Evolutionary conservation across 371 early-diverging fungal genomes (phyloP).

Genomic region (Smittium mucronatum): DNA sequence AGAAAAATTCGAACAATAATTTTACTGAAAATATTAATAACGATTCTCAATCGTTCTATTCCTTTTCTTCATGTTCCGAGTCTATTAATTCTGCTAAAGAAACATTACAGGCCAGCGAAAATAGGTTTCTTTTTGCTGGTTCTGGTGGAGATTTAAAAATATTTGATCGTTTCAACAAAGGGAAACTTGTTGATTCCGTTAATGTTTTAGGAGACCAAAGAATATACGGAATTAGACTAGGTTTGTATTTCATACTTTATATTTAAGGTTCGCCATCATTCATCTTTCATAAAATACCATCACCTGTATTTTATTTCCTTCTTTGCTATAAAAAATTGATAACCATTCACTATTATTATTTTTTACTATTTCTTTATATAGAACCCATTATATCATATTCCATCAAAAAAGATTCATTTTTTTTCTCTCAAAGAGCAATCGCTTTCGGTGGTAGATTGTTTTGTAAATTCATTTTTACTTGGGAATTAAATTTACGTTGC

Average conservation of each 20-base stretch:
- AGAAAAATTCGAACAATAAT: not conserved
- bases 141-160: slow-evolving; percentile 1
- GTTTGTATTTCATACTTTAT: not conserved
- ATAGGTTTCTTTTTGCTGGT: not conserved
- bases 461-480: not conserved
- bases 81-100: too few species aligned
- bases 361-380: not conserved
- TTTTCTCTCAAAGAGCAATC: not conserved
- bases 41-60: too few species aligned
- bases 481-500: not conserved
- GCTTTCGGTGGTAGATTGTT: slow-evolving; percentile 3
- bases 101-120: too few species aligned
- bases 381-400: not conserved
- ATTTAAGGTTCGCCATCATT: too few species aligned
- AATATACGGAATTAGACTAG: slow-evolving; percentile 2
- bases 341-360: too few species aligned
- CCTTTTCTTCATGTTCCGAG: too few species aligned
- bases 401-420: not conserved
- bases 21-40: not conserved
- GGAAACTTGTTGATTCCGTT: not conserved
- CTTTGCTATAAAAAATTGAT: too few species aligned
- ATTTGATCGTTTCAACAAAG: not conserved
- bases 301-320: too few species aligned
- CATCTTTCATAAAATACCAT: too few species aligned
- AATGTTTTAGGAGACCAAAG: not conserved